phyloP scores from a whole-genome alignment of 2,329 filamentous ascomycete genomes.

The Paecilomyces niveus region DNA sequence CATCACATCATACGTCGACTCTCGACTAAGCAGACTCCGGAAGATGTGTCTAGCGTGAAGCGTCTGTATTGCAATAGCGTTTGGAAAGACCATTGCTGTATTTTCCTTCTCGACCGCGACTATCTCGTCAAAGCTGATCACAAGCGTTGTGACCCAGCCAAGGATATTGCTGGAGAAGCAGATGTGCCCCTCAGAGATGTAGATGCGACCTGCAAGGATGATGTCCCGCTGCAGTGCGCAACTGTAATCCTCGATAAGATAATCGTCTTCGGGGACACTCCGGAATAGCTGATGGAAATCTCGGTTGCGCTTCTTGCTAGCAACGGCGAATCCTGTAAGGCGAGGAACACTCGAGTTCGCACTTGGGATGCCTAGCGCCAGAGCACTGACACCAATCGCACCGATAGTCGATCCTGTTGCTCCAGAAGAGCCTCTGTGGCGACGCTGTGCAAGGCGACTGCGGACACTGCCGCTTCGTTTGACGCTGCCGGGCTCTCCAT shows the following conservation, averaged over 20 bases:
- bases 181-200: constrained; percentile 93
- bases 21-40: constrained; percentile 86
- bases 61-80: constrained; percentile 94
- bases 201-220: constrained; percentile 83
- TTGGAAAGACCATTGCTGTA: constrained; percentile 91
- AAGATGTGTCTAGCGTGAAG: constrained; percentile 93
- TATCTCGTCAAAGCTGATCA: constrained; percentile 97
- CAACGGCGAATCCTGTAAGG: constrained; percentile 89
- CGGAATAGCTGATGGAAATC: constrained; percentile 93
- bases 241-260: constrained; percentile 96
- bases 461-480: constrained; percentile 61
- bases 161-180: constrained; percentile 99
- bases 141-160: constrained; percentile 93
- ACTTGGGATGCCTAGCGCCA: constrained; percentile 59
- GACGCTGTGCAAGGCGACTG: constrained; percentile 56
- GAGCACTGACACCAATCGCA: constrained; percentile 63
- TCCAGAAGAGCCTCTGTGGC: constrained; percentile 77
- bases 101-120: constrained; percentile 95
- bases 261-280: constrained; percentile 96
- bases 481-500: constrained; percentile 50
- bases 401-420: constrained; percentile 63
- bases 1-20: constrained; percentile 94
- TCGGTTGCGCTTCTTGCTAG: constrained; percentile 89
- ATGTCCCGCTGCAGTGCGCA: constrained; percentile 95
- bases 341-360: constrained; percentile 58